Evolutionary conservation across 306 rosid species (phyloP).

Genomic region (Lathyrus oleraceus): DNA sequence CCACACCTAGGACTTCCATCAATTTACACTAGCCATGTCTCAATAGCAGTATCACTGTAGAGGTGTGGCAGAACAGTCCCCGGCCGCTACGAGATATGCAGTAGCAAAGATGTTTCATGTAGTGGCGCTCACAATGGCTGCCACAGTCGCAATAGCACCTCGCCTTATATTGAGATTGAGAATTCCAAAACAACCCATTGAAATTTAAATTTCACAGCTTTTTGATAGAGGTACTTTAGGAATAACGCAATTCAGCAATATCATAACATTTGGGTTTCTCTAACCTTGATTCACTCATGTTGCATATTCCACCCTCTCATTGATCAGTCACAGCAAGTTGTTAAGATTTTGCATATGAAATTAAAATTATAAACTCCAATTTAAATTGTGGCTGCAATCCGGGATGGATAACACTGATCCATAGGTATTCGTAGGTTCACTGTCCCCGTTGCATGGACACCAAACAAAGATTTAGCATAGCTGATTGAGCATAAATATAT

Average conservation of each 20-base stretch:
- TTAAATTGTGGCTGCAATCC: not conserved
- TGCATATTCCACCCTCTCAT: not conserved
- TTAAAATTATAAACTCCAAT: not conserved
- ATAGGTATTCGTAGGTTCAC: not conserved
- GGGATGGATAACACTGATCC: not conserved
- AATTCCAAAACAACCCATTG: not conserved
- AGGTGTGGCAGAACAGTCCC: not conserved
- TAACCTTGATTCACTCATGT: not conserved
- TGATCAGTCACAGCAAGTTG: not conserved
- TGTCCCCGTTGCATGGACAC: not conserved
- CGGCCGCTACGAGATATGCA: not conserved
- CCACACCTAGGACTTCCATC: not conserved
- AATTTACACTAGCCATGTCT: not conserved
- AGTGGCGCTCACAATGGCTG: not conserved
- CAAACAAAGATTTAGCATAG: not conserved
- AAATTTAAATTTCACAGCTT: not conserved
- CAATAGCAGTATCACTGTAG: not conserved
- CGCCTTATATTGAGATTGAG: not conserved
- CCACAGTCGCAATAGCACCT: not conserved
- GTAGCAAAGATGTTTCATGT: not conserved
- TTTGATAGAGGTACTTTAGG: not conserved
- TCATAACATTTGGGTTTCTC: not conserved
- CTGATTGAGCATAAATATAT: slow-evolving; percentile 8
- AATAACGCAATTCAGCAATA: not conserved
- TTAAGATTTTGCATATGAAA: not conserved